These are phyloP conservation scores for Exophiala xenobiotica DNA, from an alignment of 2,329 filamentous ascomycete genomes.

Conservation along the genomic window DNA sequence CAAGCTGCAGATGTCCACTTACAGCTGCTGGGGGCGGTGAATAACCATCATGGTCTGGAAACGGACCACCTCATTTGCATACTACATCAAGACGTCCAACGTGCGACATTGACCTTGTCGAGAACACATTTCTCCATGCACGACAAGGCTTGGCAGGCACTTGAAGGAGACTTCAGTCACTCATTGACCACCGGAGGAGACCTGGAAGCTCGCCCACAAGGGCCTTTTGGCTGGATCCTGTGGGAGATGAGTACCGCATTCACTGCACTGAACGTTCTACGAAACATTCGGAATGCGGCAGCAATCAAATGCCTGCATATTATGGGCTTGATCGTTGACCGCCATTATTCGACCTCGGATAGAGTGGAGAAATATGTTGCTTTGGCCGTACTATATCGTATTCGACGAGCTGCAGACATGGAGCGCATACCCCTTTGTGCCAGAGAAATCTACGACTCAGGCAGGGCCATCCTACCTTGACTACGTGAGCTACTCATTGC, in stretches of 20 bases:
- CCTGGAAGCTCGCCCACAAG: not conserved
- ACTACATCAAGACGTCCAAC: slow-evolving; percentile 12
- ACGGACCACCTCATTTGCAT: slow-evolving; percentile 7
- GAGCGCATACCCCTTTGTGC: slow-evolving; percentile 6
- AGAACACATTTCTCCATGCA: slow-evolving; percentile 5
- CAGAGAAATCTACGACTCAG: slow-evolving; percentile 4
- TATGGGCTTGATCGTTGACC: slow-evolving; percentile 3
- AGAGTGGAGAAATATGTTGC: slow-evolving; percentile 6
- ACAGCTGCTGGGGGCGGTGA: slow-evolving; percentile 3
- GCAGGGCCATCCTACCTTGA: slow-evolving; percentile 2
- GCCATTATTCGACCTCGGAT: slow-evolving; percentile 5
- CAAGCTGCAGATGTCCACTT: slow-evolving; percentile 9
- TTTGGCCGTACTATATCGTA: slow-evolving; percentile 9
- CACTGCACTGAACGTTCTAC: not conserved
- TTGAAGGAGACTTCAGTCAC: slow-evolving; percentile 2
- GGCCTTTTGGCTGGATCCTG: not conserved
- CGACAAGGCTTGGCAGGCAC: slow-evolving; percentile 1
- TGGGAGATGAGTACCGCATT: slow-evolving; percentile 6
- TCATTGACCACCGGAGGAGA: not conserved
- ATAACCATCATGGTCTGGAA: slow-evolving; percentile 5
- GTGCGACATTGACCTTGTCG: slow-evolving; percentile 4
- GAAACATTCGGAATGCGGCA: slow-evolving; percentile 2
- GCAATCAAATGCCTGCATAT: slow-evolving; percentile 9
- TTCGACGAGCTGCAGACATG: slow-evolving; percentile 8
- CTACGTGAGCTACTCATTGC: not conserved